Base-by-base conservation (phyloP, 2,329 filamentous ascomycete genomes). In the Pestalotiopsis sp. region DNA sequence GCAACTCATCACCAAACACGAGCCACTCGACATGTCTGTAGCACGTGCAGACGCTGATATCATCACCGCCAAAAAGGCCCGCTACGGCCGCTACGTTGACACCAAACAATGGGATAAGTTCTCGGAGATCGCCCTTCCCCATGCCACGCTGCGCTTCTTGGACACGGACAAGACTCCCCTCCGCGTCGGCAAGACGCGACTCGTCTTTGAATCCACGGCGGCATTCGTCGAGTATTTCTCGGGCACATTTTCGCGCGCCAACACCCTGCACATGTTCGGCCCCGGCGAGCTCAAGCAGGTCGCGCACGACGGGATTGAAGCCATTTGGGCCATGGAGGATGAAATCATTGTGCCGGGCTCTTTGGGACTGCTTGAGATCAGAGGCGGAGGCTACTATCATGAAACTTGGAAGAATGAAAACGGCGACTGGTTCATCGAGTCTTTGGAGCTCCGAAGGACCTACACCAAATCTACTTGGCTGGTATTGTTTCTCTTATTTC, bases 301-400 rank as follows among this genome's bases (percentile, higher is more conserved):
- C 2, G 31, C 25, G 12, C 12, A 17, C 12, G 25, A 60, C 57
- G 57, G 36, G 5, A n/a, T 60, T 7, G 25, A 60, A 11, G 57
- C 57, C 9, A 60, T 60, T 11, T 60, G 57, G 57, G 57, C 57
- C 57, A 60, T 60, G 57, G 57, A 60, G 25, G 25, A 60, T 36
- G 25, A 60, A 3, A 36, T 36, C 5, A 60, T 60, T 4, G 17
- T 60, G 2, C 11, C 11, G 9, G 31, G 17, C 6, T 17, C 25
- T 7, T 27, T 27, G 57, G 57, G 25, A 2, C 57, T n/a, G 2
- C 25, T 27, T 6, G 57, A 60, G 57, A 7, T 60, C 4, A 27
- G 57, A 7, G 57, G 57, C 17, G 57, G 57, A 7, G 57, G 57
- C 25, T 60, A 60, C 57, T 60, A 60, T 36, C 57, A 60, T 11